Base-by-base conservation (phyloP, 1,139 yeast genomes). In the Suhomyces choctaworum region DNA sequence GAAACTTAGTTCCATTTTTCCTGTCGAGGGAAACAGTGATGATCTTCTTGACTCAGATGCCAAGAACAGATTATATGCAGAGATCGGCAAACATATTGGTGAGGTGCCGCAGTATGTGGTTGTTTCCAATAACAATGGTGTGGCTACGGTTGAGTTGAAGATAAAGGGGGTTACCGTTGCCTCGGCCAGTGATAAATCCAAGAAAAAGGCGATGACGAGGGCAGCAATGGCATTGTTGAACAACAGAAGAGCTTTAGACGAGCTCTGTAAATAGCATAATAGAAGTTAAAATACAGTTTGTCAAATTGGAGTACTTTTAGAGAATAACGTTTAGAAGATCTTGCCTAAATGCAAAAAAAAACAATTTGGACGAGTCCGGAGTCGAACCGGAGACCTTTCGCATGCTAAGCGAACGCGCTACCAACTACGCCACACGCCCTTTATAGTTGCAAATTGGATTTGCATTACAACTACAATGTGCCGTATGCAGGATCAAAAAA, bases 381-480 rank as follows among this genome's bases (percentile, higher is more conserved):
- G 74, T 81, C 83, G 88, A 81, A 81, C 88, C 86, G 80, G 80
- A 77, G 88, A 80, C 87, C 88, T 80, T 77, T 78, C 83, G 78
- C 87, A 79, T 80, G 88, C 88, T 78, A 81, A 80, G 87, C 79
- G 83, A 78, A 77, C 86, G 87, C 88, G 87, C 87, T 80, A 80
- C 88, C 88, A 79, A 80, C 88, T 81, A 76, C 87, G 88, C 88
- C 86, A 81, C 86, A 80, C 86, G 86, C 87, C 87, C 87, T 9
- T 6, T 20, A n/a, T n/a, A n/a, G n/a, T n/a, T n/a, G n/a, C n/a
- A n/a, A n/a, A n/a, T n/a, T n/a, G n/a, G n/a, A n/a, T n/a, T n/a
- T n/a, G n/a, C n/a, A n/a, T n/a, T n/a, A n/a, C n/a, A n/a, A n/a
- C n/a, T n/a, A n/a, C n/a, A n/a, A n/a, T n/a, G n/a, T n/a, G n/a